A percentile compares a stretch with the other conserved stretches of the same genome.
These are phyloP conservation scores for Eimeria sp. DNA, from an alignment of 169 alveolate genomes.

Conservation along the genomic window DNA sequence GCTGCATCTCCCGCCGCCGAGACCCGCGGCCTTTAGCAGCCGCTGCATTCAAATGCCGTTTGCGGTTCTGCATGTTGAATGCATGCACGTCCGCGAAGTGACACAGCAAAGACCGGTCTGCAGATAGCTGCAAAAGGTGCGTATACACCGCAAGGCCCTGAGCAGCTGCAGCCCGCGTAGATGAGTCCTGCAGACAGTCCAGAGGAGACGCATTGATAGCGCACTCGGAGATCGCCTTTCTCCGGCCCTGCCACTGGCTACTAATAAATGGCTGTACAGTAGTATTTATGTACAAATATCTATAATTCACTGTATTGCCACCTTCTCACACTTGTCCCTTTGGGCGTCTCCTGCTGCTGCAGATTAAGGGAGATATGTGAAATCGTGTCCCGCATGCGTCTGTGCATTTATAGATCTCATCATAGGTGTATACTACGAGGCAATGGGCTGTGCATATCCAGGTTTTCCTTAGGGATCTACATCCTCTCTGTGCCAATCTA, in stretches of 20 bases:
- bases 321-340: neutral
- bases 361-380: neutral
- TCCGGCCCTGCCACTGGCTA: neutral
- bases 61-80: constrained; percentile 47
- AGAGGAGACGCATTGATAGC: neutral
- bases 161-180: constrained; percentile 58
- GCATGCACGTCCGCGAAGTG: constrained; percentile 59
- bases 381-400: neutral
- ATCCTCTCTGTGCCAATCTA: neutral
- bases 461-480: too few species aligned
- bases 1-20: constrained; percentile 58
- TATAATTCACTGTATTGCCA: neutral
- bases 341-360: neutral
- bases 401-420: neutral
- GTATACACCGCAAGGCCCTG: constrained; percentile 70
- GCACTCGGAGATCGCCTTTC: neutral
- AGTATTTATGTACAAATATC: too few species aligned
- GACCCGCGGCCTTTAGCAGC: constrained; percentile 11
- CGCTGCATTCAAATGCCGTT: constrained; percentile 6
- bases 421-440: neutral
- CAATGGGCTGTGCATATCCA: neutral
- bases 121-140: constrained; percentile 65
- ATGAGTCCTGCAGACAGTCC: constrained; percentile 36
- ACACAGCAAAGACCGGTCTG: constrained; percentile 52
- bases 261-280: neutral